phyloP scores from a whole-genome alignment of 2,329 filamentous ascomycete species.

The Pseudocercospora pini-densiflorae region DNA sequence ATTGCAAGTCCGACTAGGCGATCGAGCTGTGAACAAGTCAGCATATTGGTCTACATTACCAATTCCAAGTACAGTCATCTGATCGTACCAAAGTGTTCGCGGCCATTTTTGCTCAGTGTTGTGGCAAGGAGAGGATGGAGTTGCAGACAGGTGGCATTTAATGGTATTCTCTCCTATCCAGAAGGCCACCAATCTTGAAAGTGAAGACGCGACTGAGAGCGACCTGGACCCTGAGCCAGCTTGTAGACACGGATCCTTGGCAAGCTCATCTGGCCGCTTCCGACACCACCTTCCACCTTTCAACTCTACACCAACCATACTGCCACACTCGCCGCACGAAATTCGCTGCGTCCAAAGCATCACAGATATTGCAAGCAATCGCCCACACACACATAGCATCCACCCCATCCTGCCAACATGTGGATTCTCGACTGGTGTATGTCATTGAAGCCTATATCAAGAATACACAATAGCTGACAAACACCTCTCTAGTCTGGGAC shows the following conservation, averaged over 20 bases:
- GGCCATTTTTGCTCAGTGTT: neutral
- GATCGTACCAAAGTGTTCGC: neutral
- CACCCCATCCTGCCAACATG: constrained; percentile 57
- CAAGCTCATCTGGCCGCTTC: constrained; percentile 2
- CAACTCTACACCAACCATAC: neutral
- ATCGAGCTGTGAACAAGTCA: constrained; percentile 70
- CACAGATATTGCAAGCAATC: neutral
- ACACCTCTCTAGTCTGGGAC: constrained; percentile 72
- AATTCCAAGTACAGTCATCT: neutral
- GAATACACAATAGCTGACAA: constrained; percentile 21
- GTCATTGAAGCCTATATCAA: constrained; percentile 34
- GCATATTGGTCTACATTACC: too few species aligned
- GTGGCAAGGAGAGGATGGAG: neutral
- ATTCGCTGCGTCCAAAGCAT: neutral
- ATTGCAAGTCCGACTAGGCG: constrained; percentile 78
- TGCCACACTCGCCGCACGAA: neutral
- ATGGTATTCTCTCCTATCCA: neutral
- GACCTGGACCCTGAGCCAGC: neutral
- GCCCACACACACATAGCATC: neutral
- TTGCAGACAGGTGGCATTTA: neutral
- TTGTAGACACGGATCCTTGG: neutral
- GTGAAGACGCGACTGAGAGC: neutral
- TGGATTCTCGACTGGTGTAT: constrained; percentile 97
- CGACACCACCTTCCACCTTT: constrained; percentile 1
- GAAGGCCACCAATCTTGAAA: neutral